A percentile compares a stretch with the other conserved stretches of the same genome.
Conservation (phyloP, 805 yeast genomes). For the Komagataella populi region DNA sequence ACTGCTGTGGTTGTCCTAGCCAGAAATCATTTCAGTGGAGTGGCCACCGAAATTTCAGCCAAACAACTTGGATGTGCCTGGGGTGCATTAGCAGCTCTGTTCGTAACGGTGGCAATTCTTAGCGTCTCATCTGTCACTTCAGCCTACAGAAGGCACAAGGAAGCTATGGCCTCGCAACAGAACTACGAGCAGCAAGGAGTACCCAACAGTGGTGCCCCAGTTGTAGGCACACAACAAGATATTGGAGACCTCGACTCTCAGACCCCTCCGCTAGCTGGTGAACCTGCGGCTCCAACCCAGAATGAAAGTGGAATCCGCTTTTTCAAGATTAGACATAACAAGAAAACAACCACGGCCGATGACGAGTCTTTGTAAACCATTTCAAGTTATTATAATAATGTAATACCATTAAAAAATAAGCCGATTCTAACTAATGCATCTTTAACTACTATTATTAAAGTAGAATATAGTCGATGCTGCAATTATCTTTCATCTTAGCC, state of each 20-base stretch:
- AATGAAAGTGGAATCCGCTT: conserved; percentile 57
- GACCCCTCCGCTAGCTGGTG: conserved; percentile 15
- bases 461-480: neutral
- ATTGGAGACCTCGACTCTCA: conserved; percentile 7
- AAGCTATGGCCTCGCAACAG: conserved; percentile 19
- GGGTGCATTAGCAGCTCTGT: conserved; percentile 48
- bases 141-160: conserved; percentile 38
- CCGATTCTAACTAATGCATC: neutral
- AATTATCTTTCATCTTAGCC: no score
- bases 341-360: conserved; percentile 20
- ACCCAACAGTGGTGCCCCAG: conserved; percentile 6
- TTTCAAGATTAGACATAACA: conserved; percentile 55
- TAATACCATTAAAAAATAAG: neutral
- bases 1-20: conserved; percentile 76
- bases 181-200: conserved; percentile 7
- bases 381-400: neutral
- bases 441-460: neutral
- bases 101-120: conserved; percentile 24
- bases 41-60: conserved; percentile 27
- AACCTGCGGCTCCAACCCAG: conserved; percentile 13
- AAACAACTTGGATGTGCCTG: conserved; percentile 50
- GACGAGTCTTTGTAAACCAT: conserved; percentile 17
- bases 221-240: neutral
- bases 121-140: conserved; percentile 35
- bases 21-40: conserved; percentile 47